Evolutionary conservation across 768 basidiomycete species (phyloP).

Genomic region (Dacryopinax primogenitus): DNA sequence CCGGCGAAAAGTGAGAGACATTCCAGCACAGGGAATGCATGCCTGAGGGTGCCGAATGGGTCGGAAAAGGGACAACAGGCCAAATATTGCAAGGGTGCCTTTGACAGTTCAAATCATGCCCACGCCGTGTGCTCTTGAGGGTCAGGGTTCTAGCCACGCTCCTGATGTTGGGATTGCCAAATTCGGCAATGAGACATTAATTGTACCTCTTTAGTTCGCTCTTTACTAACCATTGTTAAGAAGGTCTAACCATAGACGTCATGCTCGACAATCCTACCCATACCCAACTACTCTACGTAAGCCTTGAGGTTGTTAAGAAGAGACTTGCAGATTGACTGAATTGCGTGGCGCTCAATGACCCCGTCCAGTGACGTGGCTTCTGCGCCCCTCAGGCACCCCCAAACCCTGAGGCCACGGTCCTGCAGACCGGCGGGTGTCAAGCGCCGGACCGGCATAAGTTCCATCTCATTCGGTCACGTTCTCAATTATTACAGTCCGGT

Average conservation of each 20-base stretch:
- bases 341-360: neutral
- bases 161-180: neutral
- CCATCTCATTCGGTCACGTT: neutral
- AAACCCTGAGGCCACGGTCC: neutral
- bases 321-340: neutral
- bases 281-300: too few relatives aligned
- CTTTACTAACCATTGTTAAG: too few relatives aligned
- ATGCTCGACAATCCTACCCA: too few relatives aligned
- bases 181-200: too few relatives aligned
- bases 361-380: conserved; percentile 4
- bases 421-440: neutral
- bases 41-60: neutral
- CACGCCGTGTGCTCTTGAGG: neutral
- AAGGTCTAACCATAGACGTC: too few relatives aligned
- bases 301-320: too few relatives aligned
- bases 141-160: conserved; percentile 3
- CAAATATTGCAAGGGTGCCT: neutral
- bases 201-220: too few relatives aligned
- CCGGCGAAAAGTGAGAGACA: conserved; percentile 8
- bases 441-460: conserved; percentile 4
- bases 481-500: neutral
- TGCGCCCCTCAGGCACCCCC: conserved; percentile 4
- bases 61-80: neutral
- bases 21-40: neutral
- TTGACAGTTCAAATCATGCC: conserved; percentile 8